phyloP scores from a whole-genome alignment of 1,284 basidiomycete species.

The Thelephora terrestris region DNA sequence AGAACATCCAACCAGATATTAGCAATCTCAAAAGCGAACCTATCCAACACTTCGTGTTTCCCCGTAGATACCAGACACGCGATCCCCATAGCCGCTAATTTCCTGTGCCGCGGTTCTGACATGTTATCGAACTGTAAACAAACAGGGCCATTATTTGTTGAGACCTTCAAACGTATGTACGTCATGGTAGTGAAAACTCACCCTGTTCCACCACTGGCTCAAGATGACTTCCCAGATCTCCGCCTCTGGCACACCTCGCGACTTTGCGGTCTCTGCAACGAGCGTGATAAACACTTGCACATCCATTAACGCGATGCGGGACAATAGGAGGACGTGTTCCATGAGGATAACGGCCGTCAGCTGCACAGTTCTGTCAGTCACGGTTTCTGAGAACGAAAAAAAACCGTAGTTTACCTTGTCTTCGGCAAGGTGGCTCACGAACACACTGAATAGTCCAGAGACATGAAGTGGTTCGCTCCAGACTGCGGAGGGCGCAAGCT shows the following conservation, averaged over 20 bases:
- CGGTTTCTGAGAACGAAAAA: neutral
- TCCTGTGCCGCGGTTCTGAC: constrained; percentile 67
- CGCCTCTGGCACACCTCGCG: constrained; percentile 37
- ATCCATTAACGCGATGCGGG: constrained; percentile 58
- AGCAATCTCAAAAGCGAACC: constrained; percentile 66
- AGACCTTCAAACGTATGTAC: neutral
- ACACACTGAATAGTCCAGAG: constrained; percentile 55
- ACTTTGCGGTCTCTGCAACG: constrained; percentile 46
- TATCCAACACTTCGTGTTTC: constrained; percentile 55
- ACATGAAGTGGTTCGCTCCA: constrained; percentile 66
- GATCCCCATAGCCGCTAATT: constrained; percentile 65
- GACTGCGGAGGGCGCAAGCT: constrained; percentile 44
- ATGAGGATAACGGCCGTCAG: constrained; percentile 43
- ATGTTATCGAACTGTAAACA: constrained; percentile 69
- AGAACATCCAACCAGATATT: constrained; percentile 89
- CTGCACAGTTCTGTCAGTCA: constrained; percentile 23
- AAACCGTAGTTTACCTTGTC: constrained; percentile 40
- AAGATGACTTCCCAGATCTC: constrained; percentile 55
- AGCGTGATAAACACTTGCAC: constrained; percentile 55
- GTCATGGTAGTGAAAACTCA: constrained; percentile 21
- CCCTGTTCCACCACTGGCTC: constrained; percentile 75
- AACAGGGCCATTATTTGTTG: constrained; percentile 1
- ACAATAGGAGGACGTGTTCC: constrained; percentile 57
- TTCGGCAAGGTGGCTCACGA: constrained; percentile 48
- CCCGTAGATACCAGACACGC: constrained; percentile 63